Conservation (phyloP, 257 asterid species). For the Solanum clarkiae region DNA sequence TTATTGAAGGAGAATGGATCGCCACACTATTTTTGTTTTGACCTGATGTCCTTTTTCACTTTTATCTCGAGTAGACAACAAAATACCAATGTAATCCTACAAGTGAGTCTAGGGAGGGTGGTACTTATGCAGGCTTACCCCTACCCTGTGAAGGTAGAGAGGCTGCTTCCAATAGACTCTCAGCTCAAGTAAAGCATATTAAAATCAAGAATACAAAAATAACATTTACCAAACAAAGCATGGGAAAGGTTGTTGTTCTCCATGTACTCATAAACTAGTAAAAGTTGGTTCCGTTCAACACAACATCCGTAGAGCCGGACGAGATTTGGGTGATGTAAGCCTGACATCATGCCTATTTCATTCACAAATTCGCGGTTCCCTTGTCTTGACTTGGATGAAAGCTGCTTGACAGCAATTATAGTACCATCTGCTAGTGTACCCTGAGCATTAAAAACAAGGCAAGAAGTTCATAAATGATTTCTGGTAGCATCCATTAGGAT, state of each 20-base stretch:
- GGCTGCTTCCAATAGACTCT: neutral
- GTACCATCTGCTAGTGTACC: slow-evolving; percentile 47
- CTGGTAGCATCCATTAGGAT: neutral
- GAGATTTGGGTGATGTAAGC: slow-evolving; percentile 52
- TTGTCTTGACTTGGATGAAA: slow-evolving; percentile 50
- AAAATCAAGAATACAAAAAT: neutral
- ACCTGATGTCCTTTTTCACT: neutral
- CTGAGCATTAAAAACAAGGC: slow-evolving; percentile 4
- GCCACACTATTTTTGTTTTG: neutral
- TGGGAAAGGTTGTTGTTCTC: slow-evolving; percentile 56
- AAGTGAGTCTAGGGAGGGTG: neutral
- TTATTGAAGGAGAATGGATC: neutral
- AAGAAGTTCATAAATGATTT: neutral
- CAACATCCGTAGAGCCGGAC: slow-evolving; percentile 61
- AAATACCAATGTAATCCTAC: neutral
- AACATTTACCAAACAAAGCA: slow-evolving; percentile 34
- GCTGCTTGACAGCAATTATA: slow-evolving; percentile 52
- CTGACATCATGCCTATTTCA: slow-evolving; percentile 57
- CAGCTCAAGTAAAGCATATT: neutral
- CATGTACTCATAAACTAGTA: slow-evolving; percentile 58
- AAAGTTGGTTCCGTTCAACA: slow-evolving; percentile 47
- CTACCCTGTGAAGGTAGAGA: neutral
- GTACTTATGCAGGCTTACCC: neutral
- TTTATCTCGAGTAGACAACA: neutral
- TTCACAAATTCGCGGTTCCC: slow-evolving; percentile 59